These are phyloP conservation scores for Saccharomyces pastorianus DNA, from an alignment of 1,139 yeast species.

Conservation along the genomic window DNA sequence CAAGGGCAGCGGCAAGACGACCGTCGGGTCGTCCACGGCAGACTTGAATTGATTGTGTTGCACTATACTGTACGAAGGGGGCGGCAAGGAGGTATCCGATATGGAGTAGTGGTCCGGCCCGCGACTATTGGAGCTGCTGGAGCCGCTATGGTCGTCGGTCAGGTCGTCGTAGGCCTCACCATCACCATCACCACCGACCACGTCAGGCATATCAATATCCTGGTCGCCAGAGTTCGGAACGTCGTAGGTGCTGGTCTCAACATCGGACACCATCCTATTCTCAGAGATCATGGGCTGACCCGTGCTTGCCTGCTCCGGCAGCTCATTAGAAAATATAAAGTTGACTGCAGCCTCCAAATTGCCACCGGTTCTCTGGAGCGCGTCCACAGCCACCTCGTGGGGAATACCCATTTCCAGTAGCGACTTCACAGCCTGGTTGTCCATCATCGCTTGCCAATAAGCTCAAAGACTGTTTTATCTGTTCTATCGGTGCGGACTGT, in stretches of 20 bases:
- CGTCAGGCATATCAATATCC: neutral
- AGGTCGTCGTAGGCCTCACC: constrained; percentile 4
- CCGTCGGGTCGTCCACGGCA: constrained; percentile 18
- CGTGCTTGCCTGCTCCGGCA: constrained; percentile 1
- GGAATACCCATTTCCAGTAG: constrained; percentile 29
- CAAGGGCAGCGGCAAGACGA: constrained; percentile 20
- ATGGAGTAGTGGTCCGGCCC: neutral
- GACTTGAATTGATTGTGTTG: constrained; percentile 8
- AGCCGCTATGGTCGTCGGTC: neutral
- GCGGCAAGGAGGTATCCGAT: neutral
- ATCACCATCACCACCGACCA: constrained; percentile 3
- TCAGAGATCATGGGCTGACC: neutral
- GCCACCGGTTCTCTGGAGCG: constrained; percentile 20
- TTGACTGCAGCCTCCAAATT: constrained; percentile 27
- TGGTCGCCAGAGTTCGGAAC: neutral
- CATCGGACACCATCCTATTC: neutral
- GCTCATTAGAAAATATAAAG: constrained; percentile 21
- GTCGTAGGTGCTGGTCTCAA: neutral
- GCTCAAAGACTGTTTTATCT: too few relatives aligned
- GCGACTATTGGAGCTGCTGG: neutral
- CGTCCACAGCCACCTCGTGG: constrained; percentile 23
- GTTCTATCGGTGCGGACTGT: too few relatives aligned
- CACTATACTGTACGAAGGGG: constrained; percentile 9
- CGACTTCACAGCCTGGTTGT: constrained; percentile 7
- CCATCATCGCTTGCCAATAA: neutral